These are phyloP conservation scores for Nicotiana knightiana DNA, from an alignment of 257 asterid genomes.

Conservation along the genomic window DNA sequence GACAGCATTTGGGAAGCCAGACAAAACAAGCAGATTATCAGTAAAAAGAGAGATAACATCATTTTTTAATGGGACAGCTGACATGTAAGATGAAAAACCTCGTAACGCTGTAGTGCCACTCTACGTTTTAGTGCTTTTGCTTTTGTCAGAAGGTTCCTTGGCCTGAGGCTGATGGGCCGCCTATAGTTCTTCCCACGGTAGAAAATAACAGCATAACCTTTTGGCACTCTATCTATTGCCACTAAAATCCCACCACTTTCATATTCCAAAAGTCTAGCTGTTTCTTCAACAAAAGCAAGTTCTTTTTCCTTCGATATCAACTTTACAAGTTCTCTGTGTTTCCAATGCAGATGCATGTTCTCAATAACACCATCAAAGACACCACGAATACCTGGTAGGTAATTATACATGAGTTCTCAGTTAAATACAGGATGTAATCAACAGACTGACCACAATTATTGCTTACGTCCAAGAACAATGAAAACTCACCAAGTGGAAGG, in stretches of 20 bases:
- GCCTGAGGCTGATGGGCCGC: slow-evolving; percentile 78
- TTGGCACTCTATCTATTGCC: slow-evolving; percentile 79
- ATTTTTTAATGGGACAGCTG: slow-evolving; percentile 13
- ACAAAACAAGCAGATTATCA: slow-evolving; percentile 6
- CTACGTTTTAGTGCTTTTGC: slow-evolving; percentile 96
- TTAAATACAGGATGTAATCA: not conserved
- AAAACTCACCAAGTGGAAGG: slow-evolving; percentile 81
- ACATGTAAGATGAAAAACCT: slow-evolving; percentile 44
- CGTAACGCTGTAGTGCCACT: slow-evolving; percentile 94
- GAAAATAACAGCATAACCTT: slow-evolving; percentile 75
- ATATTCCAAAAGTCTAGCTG: slow-evolving; percentile 89
- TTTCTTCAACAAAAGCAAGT: slow-evolving; percentile 79
- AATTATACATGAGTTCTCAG: slow-evolving; percentile 12
- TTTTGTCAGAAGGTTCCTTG: slow-evolving; percentile 95
- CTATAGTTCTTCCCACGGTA: slow-evolving; percentile 95
- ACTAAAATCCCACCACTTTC: slow-evolving; percentile 96
- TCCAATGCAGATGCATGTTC: slow-evolving; percentile 99
- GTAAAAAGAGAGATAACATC: not conserved
- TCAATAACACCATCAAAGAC: slow-evolving; percentile 97
- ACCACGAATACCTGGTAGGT: slow-evolving; percentile 80
- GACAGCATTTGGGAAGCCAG: slow-evolving; percentile 16
- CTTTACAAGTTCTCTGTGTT: slow-evolving; percentile 94
- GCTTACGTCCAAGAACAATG: slow-evolving; percentile 10
- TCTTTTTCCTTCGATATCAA: slow-evolving; percentile 86
- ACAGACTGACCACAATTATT: not conserved